These are phyloP conservation scores for Hydnomerulius pinastri DNA, from an alignment of 768 basidiomycete genomes.

Conservation along the genomic window DNA sequence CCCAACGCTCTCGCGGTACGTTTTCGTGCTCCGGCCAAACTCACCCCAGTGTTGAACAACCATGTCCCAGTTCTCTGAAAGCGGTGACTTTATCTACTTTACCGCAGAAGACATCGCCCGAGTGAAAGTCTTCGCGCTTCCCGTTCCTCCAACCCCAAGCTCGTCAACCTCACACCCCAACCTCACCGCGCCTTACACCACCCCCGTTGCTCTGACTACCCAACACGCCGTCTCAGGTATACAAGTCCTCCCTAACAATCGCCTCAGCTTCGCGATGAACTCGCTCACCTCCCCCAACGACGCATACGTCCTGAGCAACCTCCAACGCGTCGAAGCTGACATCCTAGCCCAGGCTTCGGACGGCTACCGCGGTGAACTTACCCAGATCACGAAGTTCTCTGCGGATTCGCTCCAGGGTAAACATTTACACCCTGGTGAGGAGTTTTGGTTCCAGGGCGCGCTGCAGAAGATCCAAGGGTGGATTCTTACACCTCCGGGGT, in stretches of 20 bases:
- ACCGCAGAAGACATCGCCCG: conserved; percentile 79
- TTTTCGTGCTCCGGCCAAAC: neutral
- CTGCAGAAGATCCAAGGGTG: conserved; percentile 81
- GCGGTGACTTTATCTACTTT: conserved; percentile 68
- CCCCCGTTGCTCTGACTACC: conserved; percentile 61
- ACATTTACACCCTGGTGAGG: conserved; percentile 62
- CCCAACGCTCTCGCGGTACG: conserved; percentile 35
- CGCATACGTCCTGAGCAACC: conserved; percentile 60
- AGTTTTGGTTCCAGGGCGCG: conserved; percentile 91
- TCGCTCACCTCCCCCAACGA: conserved; percentile 83
- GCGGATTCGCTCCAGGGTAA: conserved; percentile 56
- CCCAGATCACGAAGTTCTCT: conserved; percentile 69
- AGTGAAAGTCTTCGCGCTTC: conserved; percentile 71
- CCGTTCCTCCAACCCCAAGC: conserved; percentile 62
- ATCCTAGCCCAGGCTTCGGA: conserved; percentile 34
- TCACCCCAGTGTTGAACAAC: neutral
- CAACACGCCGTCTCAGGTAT: conserved; percentile 60
- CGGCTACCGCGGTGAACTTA: conserved; percentile 35
- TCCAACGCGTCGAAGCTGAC: conserved; percentile 45
- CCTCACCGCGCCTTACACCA: conserved; percentile 41
- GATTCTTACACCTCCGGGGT: conserved; percentile 80
- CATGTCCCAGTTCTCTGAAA: conserved; percentile 64
- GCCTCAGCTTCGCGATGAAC: conserved; percentile 71
- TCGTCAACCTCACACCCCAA: conserved; percentile 53
- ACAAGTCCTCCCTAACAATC: conserved; percentile 57